Base-by-base conservation (phyloP, 2,329 filamentous ascomycete genomes). In the Aspergillus fijiensis region DNA sequence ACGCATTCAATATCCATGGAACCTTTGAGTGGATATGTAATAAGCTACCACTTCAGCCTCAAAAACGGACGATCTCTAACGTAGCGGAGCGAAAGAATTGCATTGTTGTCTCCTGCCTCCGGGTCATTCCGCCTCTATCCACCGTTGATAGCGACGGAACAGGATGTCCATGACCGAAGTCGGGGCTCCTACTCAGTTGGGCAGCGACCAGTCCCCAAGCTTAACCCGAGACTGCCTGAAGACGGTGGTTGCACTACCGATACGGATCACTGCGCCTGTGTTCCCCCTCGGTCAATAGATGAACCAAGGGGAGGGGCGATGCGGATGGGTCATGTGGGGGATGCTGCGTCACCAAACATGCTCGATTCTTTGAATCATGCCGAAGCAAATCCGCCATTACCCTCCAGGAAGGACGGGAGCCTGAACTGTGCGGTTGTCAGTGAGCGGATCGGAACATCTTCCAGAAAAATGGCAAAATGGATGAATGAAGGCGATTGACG, bases 1-100 rank as follows among this genome's bases (percentile, higher is more conserved):
- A 50, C 49, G 49, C 39, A 45, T 12, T 45, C n/a, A 45, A 45
- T 50, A 50, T 50, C 49, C 49, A 50, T 50, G 49, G 49, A 50
- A 50, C 49, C 49, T 50, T 50, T n/a, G 29, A 12, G 49, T 50
- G 47, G 47, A 27, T 49, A 49, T 25, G 47, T 21, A 50, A 31
- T 50, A 27, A 29, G 12, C 39, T 45, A 45, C 39, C n/a, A 45
- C 39, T n/a, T 19, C 39, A 45, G 39, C 39, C 39, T 45, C 39
- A 45, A 1, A 45, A 45, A 45, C 27, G 16, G 39, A 45, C 39
- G 39, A 45, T 45, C 39, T 6, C 4, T 3, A 16, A 16, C 4
- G 11, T 35, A 16, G 33, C 5, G 7, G 5, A 45, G 16, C 14
- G 5, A 19, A 35, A 45, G 39, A 45, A 10, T 45, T n/a, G n/a